Evolutionary conservation across 306 rosid genomes (phyloP).

Genomic region (Morella rubra): DNA sequence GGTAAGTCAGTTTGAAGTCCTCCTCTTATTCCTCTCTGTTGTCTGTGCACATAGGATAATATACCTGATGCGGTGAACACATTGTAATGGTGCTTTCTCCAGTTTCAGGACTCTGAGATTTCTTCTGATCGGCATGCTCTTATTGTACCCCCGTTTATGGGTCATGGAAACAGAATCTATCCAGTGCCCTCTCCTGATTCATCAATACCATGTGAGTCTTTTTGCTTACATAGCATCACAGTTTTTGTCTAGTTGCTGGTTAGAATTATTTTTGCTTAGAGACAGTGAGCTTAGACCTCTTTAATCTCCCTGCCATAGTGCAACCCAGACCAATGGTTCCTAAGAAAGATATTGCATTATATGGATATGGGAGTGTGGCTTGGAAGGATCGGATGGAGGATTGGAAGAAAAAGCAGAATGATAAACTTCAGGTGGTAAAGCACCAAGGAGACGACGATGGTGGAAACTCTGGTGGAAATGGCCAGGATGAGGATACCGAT

Average conservation of each 20-base stretch:
- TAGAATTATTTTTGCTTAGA: constrained; percentile 6
- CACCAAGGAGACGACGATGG: constrained; percentile 67
- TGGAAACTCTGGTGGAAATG: constrained; percentile 54
- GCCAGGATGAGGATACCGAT: constrained; percentile 70
- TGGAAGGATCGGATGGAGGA: constrained; percentile 99
- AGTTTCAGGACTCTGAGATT: constrained; percentile 71
- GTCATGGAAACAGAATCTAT: constrained; percentile 69
- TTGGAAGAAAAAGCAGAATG: constrained; percentile 88
- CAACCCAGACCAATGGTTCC: constrained; percentile 98
- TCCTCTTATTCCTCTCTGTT: neutral
- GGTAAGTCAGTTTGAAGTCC: constrained; percentile 43
- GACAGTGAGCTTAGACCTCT: constrained; percentile 21
- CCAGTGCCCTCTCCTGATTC: constrained; percentile 68
- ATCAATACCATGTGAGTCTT: constrained; percentile 59
- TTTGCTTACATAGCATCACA: neutral
- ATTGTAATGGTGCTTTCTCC: constrained; percentile 5
- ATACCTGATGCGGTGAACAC: neutral
- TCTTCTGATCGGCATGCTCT: constrained; percentile 84
- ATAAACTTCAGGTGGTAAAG: constrained; percentile 88
- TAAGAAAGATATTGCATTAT: constrained; percentile 85
- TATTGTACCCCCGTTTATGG: constrained; percentile 72
- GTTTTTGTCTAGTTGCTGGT: neutral
- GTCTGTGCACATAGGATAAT: neutral
- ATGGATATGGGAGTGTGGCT: constrained; percentile 95
- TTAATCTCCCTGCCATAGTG: constrained; percentile 38